Evolutionary conservation across 2,329 filamentous ascomycete genomes (phyloP).

Genomic region (Ascochyta rabiei): DNA sequence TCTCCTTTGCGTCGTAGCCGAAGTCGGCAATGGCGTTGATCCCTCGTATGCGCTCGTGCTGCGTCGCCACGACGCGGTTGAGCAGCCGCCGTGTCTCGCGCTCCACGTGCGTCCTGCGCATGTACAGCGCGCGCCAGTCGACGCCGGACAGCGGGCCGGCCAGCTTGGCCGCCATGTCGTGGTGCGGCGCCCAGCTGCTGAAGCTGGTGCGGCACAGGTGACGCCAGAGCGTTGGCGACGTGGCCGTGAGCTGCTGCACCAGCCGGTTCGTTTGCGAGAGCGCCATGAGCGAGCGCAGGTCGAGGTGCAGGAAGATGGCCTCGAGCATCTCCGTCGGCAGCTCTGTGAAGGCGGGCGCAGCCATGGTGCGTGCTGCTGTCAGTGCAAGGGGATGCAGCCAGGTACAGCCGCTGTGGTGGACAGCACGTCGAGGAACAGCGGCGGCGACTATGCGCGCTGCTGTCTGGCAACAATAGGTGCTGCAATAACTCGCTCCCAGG

Average conservation of each 20-base stretch:
- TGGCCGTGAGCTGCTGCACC: constrained; percentile 68
- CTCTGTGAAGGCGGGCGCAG: constrained; percentile 29
- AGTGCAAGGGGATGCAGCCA: no score
- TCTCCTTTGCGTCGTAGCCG: constrained; percentile 90
- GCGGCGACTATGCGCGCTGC: no score
- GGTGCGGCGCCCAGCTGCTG: constrained; percentile 71
- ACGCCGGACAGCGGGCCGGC: constrained; percentile 60
- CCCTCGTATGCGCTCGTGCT: constrained; percentile 71
- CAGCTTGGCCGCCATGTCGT: constrained; percentile 41
- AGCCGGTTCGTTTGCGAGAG: constrained; percentile 67
- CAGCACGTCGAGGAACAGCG: no score
- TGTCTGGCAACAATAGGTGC: no score
- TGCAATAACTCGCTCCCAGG: no score
- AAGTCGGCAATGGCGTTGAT: constrained; percentile 72
- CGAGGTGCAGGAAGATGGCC: constrained; percentile 71
- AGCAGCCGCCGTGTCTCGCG: constrained; percentile 53
- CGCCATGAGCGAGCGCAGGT: constrained; percentile 57
- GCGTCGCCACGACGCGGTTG: constrained; percentile 72
- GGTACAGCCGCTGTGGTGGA: no score
- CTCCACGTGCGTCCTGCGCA: constrained; percentile 45
- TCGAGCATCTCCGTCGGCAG: constrained; percentile 87
- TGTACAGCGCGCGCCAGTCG: constrained; percentile 70
- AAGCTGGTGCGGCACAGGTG: constrained; percentile 73
- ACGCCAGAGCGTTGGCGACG: constrained; percentile 80
- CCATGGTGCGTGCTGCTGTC: constrained; percentile 16